Evolutionary conservation across 148 eudicot genomes (phyloP).

Genomic region (Limonium bicolor): DNA sequence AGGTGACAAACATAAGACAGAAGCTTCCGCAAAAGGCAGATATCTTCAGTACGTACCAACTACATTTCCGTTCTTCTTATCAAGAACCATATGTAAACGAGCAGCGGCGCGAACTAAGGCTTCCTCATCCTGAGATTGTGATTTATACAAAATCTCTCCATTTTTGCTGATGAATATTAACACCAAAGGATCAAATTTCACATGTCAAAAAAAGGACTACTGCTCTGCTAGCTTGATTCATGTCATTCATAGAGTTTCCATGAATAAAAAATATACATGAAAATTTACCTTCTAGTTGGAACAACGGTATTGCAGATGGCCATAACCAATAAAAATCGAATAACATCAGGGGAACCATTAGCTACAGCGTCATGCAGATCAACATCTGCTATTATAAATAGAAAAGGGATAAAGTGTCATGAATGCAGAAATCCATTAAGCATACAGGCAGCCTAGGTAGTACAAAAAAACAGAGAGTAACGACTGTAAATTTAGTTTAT

Average conservation of each 20-base stretch:
- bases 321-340: constrained; percentile 71
- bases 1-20: not conserved
- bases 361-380: constrained; percentile 58
- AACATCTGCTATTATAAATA: constrained; percentile 36
- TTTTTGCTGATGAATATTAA: constrained; percentile 60
- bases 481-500: no score
- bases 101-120: constrained; percentile 98
- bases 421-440: no score
- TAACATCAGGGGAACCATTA: constrained; percentile 52
- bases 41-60: constrained; percentile 34
- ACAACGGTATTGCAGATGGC: constrained; percentile 88
- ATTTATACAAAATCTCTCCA: constrained; percentile 73
- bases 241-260: no score
- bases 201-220: no score
- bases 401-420: constrained; percentile 7
- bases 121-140: constrained; percentile 99
- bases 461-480: no score
- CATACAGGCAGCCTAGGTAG: no score
- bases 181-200: no score
- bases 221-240: no score
- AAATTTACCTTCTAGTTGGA: constrained; percentile 56
- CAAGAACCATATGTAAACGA: constrained; percentile 59
- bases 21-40: constrained; percentile 1
- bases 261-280: not conserved
- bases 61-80: constrained; percentile 47